Conservation (phyloP, 2,329 filamentous ascomycete species). For the Aspergillus hiratsukae region DNA sequence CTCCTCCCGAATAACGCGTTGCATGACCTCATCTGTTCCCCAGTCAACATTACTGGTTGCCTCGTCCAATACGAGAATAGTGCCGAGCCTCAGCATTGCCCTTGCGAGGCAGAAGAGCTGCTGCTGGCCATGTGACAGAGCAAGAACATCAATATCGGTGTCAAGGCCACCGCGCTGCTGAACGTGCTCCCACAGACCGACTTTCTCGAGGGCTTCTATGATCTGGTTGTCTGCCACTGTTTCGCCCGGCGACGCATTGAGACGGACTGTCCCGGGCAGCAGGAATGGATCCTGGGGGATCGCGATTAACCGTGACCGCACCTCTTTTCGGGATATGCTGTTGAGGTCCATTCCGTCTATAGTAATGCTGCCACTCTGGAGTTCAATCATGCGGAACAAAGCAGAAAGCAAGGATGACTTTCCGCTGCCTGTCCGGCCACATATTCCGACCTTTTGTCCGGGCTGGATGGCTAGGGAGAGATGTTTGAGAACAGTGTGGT, state of each 20-base stretch:
- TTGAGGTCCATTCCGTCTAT: slow-evolving; percentile 19
- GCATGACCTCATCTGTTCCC: neutral
- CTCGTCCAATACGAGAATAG: slow-evolving; percentile 22
- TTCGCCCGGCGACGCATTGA: slow-evolving; percentile 14
- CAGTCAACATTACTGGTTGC: slow-evolving; percentile 15
- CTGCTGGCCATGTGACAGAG: slow-evolving; percentile 49
- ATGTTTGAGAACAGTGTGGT: neutral
- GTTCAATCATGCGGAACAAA: slow-evolving; percentile 20
- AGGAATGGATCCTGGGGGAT: slow-evolving; percentile 23
- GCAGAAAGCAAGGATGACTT: slow-evolving; percentile 19
- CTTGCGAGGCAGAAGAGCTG: slow-evolving; percentile 57
- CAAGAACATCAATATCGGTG: slow-evolving; percentile 29
- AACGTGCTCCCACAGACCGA: slow-evolving; percentile 26
- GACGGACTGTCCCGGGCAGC: slow-evolving; percentile 16
- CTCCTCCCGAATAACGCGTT: neutral
- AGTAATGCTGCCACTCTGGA: slow-evolving; percentile 15
- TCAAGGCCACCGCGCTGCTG: slow-evolving; percentile 26
- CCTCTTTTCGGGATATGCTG: slow-evolving; percentile 4
- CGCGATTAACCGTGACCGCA: slow-evolving; percentile 15
- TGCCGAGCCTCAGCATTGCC: slow-evolving; percentile 44
- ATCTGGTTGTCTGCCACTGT: slow-evolving; percentile 16
- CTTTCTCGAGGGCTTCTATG: slow-evolving; percentile 19
- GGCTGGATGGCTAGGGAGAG: neutral
- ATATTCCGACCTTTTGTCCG: neutral
- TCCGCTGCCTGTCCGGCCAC: slow-evolving; percentile 7